A percentile compares a stretch with the other conserved stretches of the same genome.
Conservation (phyloP, 2,329 filamentous ascomycete species). For the Aspergillus proliferans region DNA sequence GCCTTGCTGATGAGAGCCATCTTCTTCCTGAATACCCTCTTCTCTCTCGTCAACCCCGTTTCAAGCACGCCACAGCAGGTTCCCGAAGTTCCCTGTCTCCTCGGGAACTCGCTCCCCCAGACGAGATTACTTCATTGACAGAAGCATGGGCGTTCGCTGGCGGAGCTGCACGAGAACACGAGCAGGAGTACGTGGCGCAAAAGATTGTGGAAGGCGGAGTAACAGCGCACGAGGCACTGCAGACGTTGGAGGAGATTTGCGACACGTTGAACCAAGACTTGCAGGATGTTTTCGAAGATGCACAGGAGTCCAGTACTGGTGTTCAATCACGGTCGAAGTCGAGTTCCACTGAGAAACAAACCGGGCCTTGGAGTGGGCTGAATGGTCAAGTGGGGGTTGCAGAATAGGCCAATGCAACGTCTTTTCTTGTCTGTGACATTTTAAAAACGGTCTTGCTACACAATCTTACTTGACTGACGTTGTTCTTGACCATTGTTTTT, state of each 20-base stretch:
- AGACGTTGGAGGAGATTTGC: constrained; percentile 28
- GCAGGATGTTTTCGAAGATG: constrained; percentile 15
- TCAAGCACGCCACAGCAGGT: constrained; percentile 26
- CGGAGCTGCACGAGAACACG: constrained; percentile 23
- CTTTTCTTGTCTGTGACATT: too few relatives aligned
- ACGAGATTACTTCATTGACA: constrained; percentile 29
- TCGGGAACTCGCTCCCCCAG: constrained; percentile 15
- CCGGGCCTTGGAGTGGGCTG: constrained; percentile 33
- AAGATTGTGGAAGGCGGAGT: constrained; percentile 27
- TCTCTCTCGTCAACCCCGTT: constrained; percentile 29
- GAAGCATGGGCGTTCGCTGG: constrained; percentile 38
- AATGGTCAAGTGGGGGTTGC: constrained; percentile 28
- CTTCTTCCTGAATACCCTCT: constrained; percentile 38
- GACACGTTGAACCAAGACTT: constrained; percentile 29
- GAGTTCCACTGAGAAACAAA: constrained; percentile 16
- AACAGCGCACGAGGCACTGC: constrained; percentile 21
- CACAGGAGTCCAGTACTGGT: constrained; percentile 16
- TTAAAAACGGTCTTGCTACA: too few relatives aligned
- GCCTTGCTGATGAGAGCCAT: constrained; percentile 37
- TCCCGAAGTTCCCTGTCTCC: constrained; percentile 12
- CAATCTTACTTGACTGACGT: too few relatives aligned
- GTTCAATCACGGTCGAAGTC: constrained; percentile 14
- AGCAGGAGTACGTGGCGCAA: constrained; percentile 29
- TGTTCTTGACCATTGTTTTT: too few relatives aligned
- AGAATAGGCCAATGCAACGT: constrained; percentile 4